Conservation (phyloP, 345 rosid species). For the Hibiscus tridactylites region DNA sequence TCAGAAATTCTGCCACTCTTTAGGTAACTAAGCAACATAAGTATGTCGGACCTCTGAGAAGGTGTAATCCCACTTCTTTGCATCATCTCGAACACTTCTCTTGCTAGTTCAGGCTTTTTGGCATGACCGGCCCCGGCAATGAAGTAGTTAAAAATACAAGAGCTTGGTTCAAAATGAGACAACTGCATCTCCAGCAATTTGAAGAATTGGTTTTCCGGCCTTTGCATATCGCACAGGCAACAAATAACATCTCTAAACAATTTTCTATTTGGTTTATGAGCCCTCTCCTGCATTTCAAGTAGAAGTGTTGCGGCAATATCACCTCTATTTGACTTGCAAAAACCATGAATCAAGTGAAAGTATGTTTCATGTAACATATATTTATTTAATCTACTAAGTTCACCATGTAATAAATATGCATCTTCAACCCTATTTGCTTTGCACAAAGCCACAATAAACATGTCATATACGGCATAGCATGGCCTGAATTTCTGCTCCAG, state of each 20-base stretch:
- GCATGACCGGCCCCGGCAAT: slow-evolving; percentile 76
- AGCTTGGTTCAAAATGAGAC: slow-evolving; percentile 25
- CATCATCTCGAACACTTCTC: slow-evolving; percentile 59
- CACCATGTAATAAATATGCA: slow-evolving; percentile 42
- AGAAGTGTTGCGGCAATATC: slow-evolving; percentile 65
- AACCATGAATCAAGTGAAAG: slow-evolving; percentile 42
- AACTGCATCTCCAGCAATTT: slow-evolving; percentile 47
- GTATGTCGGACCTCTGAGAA: slow-evolving; percentile 26
- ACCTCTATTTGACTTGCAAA: slow-evolving; percentile 35
- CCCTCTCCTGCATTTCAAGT: slow-evolving; percentile 66
- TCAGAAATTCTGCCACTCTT: slow-evolving; percentile 47
- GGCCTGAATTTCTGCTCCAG: slow-evolving; percentile 39
- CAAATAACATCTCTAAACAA: slow-evolving; percentile 46
- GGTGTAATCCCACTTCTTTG: slow-evolving; percentile 40
- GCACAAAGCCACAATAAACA: slow-evolving; percentile 56
- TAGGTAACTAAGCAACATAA: slow-evolving; percentile 57
- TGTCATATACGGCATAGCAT: slow-evolving; percentile 24
- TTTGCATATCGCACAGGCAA: slow-evolving; percentile 41
- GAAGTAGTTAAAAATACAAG: slow-evolving; percentile 40
- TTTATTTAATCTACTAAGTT: slow-evolving; percentile 32
- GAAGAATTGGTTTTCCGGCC: slow-evolving; percentile 30
- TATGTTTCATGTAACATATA: slow-evolving; percentile 22
- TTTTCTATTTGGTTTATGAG: slow-evolving; percentile 27
- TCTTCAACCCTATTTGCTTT: slow-evolving; percentile 46
- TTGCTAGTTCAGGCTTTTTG: slow-evolving; percentile 58